These are phyloP conservation scores for Calocybe cyanea DNA, from an alignment of 768 basidiomycete species.

Conservation along the genomic window DNA sequence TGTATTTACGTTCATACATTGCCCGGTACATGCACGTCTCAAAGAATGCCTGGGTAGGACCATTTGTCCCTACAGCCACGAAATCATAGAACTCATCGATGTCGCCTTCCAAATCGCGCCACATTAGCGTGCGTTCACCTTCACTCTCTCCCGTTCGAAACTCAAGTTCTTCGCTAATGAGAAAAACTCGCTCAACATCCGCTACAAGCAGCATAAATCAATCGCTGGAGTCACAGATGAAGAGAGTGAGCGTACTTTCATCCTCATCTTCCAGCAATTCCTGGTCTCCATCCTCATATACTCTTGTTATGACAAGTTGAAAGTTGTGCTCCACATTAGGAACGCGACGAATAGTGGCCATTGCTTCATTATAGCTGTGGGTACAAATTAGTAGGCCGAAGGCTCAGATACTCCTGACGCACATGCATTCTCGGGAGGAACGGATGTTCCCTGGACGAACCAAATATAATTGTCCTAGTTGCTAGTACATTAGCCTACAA, in stretches of 20 bases:
- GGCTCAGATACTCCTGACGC: background rate
- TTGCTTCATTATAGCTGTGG: slow-evolving; percentile 88
- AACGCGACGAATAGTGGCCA: slow-evolving; percentile 87
- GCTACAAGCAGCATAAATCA: slow-evolving; percentile 41
- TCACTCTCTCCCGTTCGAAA: slow-evolving; percentile 75
- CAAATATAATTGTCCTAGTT: slow-evolving; percentile 73
- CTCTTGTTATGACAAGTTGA: slow-evolving; percentile 93
- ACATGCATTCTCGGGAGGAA: slow-evolving; percentile 97
- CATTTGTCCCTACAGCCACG: slow-evolving; percentile 73
- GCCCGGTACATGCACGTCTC: slow-evolving; percentile 94
- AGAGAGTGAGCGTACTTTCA: slow-evolving; percentile 50
- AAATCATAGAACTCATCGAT: slow-evolving; percentile 94
- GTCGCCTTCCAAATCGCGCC: slow-evolving; percentile 90
- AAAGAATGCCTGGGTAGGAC: slow-evolving; percentile 82
- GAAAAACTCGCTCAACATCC: slow-evolving; percentile 90
- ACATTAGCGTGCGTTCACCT: slow-evolving; percentile 79
- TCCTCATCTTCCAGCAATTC: slow-evolving; percentile 93
- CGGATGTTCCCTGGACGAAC: slow-evolving; percentile 89
- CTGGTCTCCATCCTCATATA: slow-evolving; percentile 96
- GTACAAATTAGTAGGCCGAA: background rate
- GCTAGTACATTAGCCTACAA: slow-evolving; percentile 1
- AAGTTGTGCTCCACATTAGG: slow-evolving; percentile 74
- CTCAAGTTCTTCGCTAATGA: slow-evolving; percentile 86
- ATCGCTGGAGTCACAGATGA: background rate
- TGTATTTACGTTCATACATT: slow-evolving; percentile 94